A percentile compares a stretch with the other conserved stretches of the same genome.
These are phyloP conservation scores for Hamamelis virginiana DNA, from an alignment of 164 flowering plant genomes.

Conservation along the genomic window DNA sequence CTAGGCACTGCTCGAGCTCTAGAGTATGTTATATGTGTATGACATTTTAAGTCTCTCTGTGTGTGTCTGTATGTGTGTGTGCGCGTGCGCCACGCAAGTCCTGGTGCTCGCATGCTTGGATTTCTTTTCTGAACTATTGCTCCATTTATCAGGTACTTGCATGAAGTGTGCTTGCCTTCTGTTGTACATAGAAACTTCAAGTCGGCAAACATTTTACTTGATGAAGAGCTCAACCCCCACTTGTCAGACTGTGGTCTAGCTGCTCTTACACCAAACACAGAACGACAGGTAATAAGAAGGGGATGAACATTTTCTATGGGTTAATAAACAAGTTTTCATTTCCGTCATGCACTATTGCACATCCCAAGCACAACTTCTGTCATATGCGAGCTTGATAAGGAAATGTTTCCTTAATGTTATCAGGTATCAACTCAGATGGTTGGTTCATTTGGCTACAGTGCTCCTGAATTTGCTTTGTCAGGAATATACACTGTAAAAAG, in stretches of 20 bases:
- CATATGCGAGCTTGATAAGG: background rate
- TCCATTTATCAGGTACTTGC: slow-evolving; percentile 75
- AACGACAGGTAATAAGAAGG: slow-evolving; percentile 66
- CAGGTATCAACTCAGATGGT: slow-evolving; percentile 90
- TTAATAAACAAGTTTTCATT: background rate
- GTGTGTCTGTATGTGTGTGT: background rate
- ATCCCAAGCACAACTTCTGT: background rate
- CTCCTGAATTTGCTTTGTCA: slow-evolving; percentile 96
- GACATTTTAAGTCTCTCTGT: background rate
- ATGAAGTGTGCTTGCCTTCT: slow-evolving; percentile 94
- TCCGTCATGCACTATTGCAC: background rate
- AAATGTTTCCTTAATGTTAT: background rate
- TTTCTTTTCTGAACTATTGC: slow-evolving; percentile 9
- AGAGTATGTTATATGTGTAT: slow-evolving; percentile 52
- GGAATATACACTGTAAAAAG: slow-evolving; percentile 94
- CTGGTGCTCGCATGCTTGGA: background rate
- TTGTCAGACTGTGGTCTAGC: slow-evolving; percentile 95
- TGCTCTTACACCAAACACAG: slow-evolving; percentile 84
- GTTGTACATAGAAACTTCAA: slow-evolving; percentile 97
- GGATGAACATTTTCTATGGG: background rate
- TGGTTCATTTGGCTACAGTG: slow-evolving; percentile 95
- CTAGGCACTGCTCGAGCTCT: slow-evolving; percentile 96
- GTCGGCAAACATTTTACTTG: slow-evolving; percentile 92
- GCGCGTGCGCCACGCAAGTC: background rate
- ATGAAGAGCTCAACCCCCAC: slow-evolving; percentile 88